Conservation (phyloP, 768 basidiomycete genomes). For the Boletus vermiculosoides region DNA sequence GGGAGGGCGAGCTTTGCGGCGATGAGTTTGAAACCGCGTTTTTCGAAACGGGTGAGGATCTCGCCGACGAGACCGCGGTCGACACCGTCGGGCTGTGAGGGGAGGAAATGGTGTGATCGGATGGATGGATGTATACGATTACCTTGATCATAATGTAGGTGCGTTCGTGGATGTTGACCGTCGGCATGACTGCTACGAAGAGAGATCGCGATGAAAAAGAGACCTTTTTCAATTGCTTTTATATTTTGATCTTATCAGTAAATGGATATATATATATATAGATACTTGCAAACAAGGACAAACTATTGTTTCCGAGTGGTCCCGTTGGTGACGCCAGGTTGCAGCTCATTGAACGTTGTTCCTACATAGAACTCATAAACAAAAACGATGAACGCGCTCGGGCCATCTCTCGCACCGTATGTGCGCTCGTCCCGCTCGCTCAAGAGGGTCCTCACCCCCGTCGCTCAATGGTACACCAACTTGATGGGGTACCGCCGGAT, state of each 20-base stretch:
- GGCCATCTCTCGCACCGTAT: constrained; percentile 73
- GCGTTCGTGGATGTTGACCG: constrained; percentile 56
- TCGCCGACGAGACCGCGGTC: constrained; percentile 93
- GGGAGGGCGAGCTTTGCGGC: constrained; percentile 90
- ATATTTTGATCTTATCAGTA: constrained; percentile 32
- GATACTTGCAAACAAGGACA: constrained; percentile 40
- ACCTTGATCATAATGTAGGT: constrained; percentile 99
- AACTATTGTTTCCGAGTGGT: constrained; percentile 33
- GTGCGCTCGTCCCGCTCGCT: constrained; percentile 69
- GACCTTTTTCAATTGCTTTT: background rate
- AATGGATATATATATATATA: too few relatives aligned
- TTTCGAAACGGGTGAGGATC: constrained; percentile 96
- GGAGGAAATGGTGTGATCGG: too few relatives aligned
- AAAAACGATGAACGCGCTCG: constrained; percentile 47
- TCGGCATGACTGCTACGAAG: constrained; percentile 36
- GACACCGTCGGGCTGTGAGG: constrained; percentile 92
- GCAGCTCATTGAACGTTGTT: too few relatives aligned
- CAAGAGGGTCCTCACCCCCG: constrained; percentile 64
- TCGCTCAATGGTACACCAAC: constrained; percentile 82
- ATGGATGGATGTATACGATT: background rate
- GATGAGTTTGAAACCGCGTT: constrained; percentile 96
- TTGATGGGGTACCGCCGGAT: constrained; percentile 80
- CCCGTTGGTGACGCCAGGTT: too few relatives aligned
- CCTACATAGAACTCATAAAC: background rate
- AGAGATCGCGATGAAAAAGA: constrained; percentile 23